These are phyloP conservation scores for Microdochium paspali DNA, from an alignment of 2,329 filamentous ascomycete genomes.

Conservation along the genomic window DNA sequence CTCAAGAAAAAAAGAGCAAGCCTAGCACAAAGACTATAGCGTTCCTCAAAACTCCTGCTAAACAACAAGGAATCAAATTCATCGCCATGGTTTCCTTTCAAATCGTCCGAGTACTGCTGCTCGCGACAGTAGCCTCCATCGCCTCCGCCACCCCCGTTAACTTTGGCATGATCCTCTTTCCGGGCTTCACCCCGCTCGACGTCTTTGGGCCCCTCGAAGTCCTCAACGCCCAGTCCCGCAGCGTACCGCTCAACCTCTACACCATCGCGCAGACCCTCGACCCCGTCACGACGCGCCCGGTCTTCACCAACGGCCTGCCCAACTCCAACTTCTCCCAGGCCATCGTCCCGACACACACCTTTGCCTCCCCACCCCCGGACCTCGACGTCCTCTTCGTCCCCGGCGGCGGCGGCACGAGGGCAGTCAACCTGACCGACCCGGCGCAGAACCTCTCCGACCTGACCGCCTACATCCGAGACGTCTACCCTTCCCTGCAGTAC, in stretches of 20 bases:
- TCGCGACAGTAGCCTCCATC: no score
- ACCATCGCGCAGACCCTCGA: conserved; percentile 12
- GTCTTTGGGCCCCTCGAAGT: conserved; percentile 16
- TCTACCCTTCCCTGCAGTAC: conserved; percentile 31
- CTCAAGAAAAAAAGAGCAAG: no score
- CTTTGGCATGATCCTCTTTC: conserved; percentile 15
- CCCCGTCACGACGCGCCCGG: conserved; percentile 8
- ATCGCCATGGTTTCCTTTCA: no score
- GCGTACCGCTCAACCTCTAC: conserved; percentile 8
- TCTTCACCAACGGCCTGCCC: not conserved
- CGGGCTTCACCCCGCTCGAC: conserved; percentile 14
- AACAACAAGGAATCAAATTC: no score
- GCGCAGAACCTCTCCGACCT: conserved; percentile 2
- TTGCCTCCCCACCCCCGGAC: conserved; percentile 27
- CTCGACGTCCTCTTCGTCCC: conserved; percentile 48
- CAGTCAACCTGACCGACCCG: conserved; percentile 16
- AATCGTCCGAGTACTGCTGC: no score
- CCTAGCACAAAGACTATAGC: no score
- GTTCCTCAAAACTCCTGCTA: no score
- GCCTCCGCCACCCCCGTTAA: not conserved
- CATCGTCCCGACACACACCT: conserved; percentile 25
- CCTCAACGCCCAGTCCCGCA: conserved; percentile 12
- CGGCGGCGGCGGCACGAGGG: conserved; percentile 35
- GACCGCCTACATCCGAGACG: conserved; percentile 28
- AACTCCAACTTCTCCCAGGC: conserved; percentile 2